Evolutionary conservation across 228 moss, liverwort and hornwort species (phyloP).

Genomic region (Sphagnum magellanicum): DNA sequence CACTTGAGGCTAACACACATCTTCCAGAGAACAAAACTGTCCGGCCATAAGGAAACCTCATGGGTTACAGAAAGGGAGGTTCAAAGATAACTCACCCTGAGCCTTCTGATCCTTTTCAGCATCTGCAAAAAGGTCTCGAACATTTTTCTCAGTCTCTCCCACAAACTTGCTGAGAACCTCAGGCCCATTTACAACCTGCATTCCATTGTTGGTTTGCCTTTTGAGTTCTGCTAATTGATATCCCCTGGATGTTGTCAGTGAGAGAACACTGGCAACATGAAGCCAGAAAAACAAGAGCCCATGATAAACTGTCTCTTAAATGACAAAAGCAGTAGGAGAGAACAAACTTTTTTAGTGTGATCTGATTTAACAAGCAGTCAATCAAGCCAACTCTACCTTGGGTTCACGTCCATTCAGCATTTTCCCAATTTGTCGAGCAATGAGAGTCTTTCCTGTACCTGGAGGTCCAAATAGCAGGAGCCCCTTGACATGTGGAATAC

Average conservation of each 20-base stretch:
- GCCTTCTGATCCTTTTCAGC: slow-evolving; percentile 79
- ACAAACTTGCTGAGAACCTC: slow-evolving; percentile 98
- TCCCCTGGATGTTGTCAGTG: neutral
- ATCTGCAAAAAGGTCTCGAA: slow-evolving; percentile 96
- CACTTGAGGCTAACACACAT: no score
- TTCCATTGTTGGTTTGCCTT: slow-evolving; percentile 1
- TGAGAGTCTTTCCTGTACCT: slow-evolving; percentile 93
- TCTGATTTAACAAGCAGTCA: no score
- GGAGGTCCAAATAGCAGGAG: slow-evolving; percentile 90
- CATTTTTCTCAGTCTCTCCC: slow-evolving; percentile 97
- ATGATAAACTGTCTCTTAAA: no score
- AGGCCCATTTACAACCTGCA: slow-evolving; percentile 93
- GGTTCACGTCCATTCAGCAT: slow-evolving; percentile 95
- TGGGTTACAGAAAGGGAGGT: no score
- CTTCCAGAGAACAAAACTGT: no score
- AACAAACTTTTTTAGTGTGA: no score
- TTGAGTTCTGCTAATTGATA: neutral
- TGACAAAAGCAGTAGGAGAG: no score
- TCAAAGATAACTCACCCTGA: slow-evolving; percentile 35
- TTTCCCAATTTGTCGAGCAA: slow-evolving; percentile 95
- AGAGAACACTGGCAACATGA: neutral
- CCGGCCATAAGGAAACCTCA: no score
- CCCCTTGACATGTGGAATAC: slow-evolving; percentile 86
- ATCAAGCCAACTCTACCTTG: slow-evolving; percentile 43
- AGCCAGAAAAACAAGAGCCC: neutral